These are phyloP conservation scores for Silene uniflora DNA, from an alignment of 148 eudicot genomes.

Conservation along the genomic window DNA sequence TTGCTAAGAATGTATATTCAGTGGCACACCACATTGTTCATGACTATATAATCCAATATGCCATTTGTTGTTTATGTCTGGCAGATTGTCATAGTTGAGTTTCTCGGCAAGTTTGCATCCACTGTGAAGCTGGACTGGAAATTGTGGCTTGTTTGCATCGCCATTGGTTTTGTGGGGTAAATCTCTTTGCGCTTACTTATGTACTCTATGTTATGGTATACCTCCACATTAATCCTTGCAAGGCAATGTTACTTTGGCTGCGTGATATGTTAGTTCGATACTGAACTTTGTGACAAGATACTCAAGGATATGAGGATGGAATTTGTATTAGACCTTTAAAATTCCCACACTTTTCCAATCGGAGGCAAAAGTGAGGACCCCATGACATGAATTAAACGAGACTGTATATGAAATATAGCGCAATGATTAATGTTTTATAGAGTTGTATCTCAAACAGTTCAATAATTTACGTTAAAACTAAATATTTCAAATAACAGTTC, in stretches of 20 bases:
- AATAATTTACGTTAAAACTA: too few relatives aligned
- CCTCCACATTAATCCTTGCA: too few relatives aligned
- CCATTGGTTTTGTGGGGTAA: constrained; percentile 65
- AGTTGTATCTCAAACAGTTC: too few relatives aligned
- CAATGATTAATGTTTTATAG: too few relatives aligned
- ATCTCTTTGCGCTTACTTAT: constrained; percentile 2
- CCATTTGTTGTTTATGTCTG: constrained; percentile 5
- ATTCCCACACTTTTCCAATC: neutral
- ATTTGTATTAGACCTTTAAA: neutral
- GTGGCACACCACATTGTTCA: neutral
- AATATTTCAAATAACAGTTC: too few relatives aligned
- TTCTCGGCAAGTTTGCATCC: constrained; percentile 78
- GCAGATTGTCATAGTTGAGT: constrained; percentile 73
- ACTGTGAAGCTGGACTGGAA: constrained; percentile 79
- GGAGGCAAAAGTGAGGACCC: neutral
- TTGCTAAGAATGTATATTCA: neutral
- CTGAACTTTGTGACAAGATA: neutral
- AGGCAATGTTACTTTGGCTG: neutral
- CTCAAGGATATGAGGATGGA: neutral
- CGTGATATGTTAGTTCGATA: neutral
- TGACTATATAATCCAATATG: neutral
- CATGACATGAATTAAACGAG: too few relatives aligned
- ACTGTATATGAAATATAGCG: too few relatives aligned
- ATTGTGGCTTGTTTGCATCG: constrained; percentile 73
- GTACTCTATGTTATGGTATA: too few relatives aligned